Evolutionary conservation across 371 early-diverging fungal species (phyloP), one percentile per base, ranked within the genome.

Genomic region (Furculomyces boomerangus): DNA sequence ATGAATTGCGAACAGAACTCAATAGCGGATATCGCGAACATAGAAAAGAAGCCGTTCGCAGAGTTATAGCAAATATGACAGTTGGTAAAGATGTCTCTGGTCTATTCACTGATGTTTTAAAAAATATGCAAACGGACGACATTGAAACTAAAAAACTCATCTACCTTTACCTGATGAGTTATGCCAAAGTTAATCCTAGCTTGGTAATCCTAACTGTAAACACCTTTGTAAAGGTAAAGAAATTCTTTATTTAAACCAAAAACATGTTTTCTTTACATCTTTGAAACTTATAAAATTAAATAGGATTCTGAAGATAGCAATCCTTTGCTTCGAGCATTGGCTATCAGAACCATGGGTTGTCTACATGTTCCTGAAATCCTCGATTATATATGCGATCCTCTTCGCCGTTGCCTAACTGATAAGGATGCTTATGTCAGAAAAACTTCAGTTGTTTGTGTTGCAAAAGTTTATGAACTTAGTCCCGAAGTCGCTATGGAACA

Each of bases 81-180:
- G 83, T 88, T 18, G 88, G 88, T 59, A 88, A 88, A 65, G 88
- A 88, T 61, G 84, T 88, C 57, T 81, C 83, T 57, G 75, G 79
- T 2, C 65, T 88, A 39, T 88, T 84, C 40, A 65, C 71, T 0
- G 95, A 98, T 60, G 95, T 98, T 8, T 77, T 98, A 29, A 93
- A 93, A 75, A 92, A 92, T 75, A 98, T 98, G 96, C 94, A 95
- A 67, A 98, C 95, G 1, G 95, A 93, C 56, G 96, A 94, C 68
- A 66, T 98, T 54, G 95, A 95, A 63, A 81, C 83, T 43, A 84
- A 84, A 64, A 84, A 84, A 63, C 73, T 84, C 47, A 81, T 84
- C 26, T 84, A 84, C 63, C 68, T 84, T 35, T 84, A 84, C 63
- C 70, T 84, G 49, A 84, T 84, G 60, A 85, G 84, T 69, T 84